phyloP scores from a whole-genome alignment of 2,329 filamentous ascomycete species.

The Neurospora sp. region DNA sequence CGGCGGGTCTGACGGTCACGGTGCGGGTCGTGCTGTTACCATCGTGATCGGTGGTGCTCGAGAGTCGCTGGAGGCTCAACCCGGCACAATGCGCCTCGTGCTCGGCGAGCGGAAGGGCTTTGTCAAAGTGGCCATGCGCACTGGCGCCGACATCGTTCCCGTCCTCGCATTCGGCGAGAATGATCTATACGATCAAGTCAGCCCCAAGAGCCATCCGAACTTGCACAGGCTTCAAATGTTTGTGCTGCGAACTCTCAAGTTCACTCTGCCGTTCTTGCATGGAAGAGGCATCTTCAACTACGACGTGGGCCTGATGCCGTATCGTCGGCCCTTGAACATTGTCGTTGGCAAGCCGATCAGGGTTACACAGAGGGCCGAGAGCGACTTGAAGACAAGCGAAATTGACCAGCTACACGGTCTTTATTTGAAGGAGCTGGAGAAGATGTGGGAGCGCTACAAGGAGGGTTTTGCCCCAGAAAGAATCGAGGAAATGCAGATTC shows the following conservation, averaged over 20 bases:
- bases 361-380: slow-evolving; percentile 44
- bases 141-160: slow-evolving; percentile 88
- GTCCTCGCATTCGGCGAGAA: slow-evolving; percentile 93
- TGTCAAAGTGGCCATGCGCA: slow-evolving; percentile 82
- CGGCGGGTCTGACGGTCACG: slow-evolving; percentile 66
- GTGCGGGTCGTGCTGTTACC: slow-evolving; percentile 90
- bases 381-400: slow-evolving; percentile 54
- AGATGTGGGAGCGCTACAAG: slow-evolving; percentile 69
- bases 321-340: slow-evolving; percentile 75
- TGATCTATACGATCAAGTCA: slow-evolving; percentile 85
- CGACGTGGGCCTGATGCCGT: slow-evolving; percentile 92
- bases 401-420: slow-evolving; percentile 69
- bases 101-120: slow-evolving; percentile 83
- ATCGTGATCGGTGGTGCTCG: slow-evolving; percentile 90
- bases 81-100: slow-evolving; percentile 65
- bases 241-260: slow-evolving; percentile 78
- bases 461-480: slow-evolving; percentile 59
- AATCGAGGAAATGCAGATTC: slow-evolving; percentile 55
- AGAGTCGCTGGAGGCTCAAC: slow-evolving; percentile 82
- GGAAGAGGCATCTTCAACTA: slow-evolving; percentile 94
- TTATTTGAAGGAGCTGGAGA: slow-evolving; percentile 67
- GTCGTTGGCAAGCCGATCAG: slow-evolving; percentile 77
- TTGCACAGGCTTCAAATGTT: slow-evolving; percentile 76
- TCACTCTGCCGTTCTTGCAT: slow-evolving; percentile 84
- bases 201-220: slow-evolving; percentile 63